Evolutionary conservation across 2,329 filamentous ascomycete species (phyloP), one percentile per base, ranked within the genome.

Genomic region (Phaeosphaeriaceae sp.): DNA sequence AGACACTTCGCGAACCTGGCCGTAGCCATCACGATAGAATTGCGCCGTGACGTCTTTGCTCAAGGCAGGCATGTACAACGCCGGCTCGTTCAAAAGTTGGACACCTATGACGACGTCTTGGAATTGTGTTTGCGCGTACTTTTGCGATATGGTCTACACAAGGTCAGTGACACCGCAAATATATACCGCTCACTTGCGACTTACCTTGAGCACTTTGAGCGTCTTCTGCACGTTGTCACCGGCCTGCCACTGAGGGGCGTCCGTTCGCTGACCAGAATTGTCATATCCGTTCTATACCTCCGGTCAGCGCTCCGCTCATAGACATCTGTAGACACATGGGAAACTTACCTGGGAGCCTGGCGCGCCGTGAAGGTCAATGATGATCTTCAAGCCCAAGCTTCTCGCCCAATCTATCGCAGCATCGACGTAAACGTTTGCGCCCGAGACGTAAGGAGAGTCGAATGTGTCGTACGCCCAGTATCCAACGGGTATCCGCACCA

Each of bases 51-150:
- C 76, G 53, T 79, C 76, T 44, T 81, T 64, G 55, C 79, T 73
- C 46, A 84, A 77, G 54, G 78, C 74, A 13, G 84, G 81, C 3
- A 81, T 79, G 6, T 81, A 76, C 44, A 69, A 57, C 13, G 68
- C 68, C 13, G 83, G 85, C 69, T 88, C 86, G 65, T 88, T 88
- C 31, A 88, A 74, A 2, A 87, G 75, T 64, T 87, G 77, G 58
- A 88, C 86, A 0, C 80, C 82, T 6, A 84, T 80, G 22, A 91
- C 80, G 9, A 88, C 85, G 62, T 89, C 85, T 62, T 85, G 80
- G 59, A 87, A 86, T 31, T 70, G 49, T 0, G 78, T 64, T 42
- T 80, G 73, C 1, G 82, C 83, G 65, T 90, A 90, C 61, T 88
- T 86, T 19, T 79, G 66, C 22, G 85, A 83, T 53, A 90, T 85